Percentiles rank a stretch among this genome's conserved stretches.
Evolutionary conservation across 768 basidiomycete species (phyloP).

Genomic region (Pleurotus tuoliensis): DNA sequence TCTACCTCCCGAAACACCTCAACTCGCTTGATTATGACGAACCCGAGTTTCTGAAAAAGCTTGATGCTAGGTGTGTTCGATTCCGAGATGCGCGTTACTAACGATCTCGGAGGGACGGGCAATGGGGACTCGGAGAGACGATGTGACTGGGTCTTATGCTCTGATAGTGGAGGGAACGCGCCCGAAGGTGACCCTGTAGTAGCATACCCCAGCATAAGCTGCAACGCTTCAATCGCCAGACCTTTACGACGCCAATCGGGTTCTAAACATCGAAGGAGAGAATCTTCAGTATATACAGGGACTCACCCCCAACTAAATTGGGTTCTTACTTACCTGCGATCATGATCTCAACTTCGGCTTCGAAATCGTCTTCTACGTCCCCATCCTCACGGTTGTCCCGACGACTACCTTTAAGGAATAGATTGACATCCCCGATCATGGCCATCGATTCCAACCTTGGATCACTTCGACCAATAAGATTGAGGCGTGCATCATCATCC

Average conservation of each 20-base stretch:
- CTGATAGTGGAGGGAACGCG: slow-evolving; percentile 19
- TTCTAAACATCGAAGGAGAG: slow-evolving; percentile 39
- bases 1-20: slow-evolving; percentile 83
- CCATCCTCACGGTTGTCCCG: slow-evolving; percentile 11
- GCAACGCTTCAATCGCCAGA: slow-evolving; percentile 57
- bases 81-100: slow-evolving; percentile 71
- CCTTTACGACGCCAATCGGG: slow-evolving; percentile 66
- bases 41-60: slow-evolving; percentile 77
- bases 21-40: slow-evolving; percentile 59
- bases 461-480: slow-evolving; percentile 24
- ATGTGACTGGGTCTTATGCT: not conserved
- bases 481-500: not conserved
- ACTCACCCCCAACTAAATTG: not conserved
- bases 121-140: slow-evolving; percentile 31
- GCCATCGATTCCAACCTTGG: slow-evolving; percentile 32
- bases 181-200: slow-evolving; percentile 35
- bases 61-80: slow-evolving; percentile 65
- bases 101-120: slow-evolving; percentile 36
- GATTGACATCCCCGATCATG: slow-evolving; percentile 92
- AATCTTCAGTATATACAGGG: not conserved
- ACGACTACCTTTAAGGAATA: slow-evolving; percentile 68
- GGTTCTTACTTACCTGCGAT: slow-evolving; percentile 60
- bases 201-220: slow-evolving; percentile 65
- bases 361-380: slow-evolving; percentile 40
- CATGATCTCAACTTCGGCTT: slow-evolving; percentile 91